Percentiles rank a stretch among this genome's conserved stretches.
phyloP scores from a whole-genome alignment of 2,329 filamentous ascomycete species.

The Geosmithia putterillii region DNA sequence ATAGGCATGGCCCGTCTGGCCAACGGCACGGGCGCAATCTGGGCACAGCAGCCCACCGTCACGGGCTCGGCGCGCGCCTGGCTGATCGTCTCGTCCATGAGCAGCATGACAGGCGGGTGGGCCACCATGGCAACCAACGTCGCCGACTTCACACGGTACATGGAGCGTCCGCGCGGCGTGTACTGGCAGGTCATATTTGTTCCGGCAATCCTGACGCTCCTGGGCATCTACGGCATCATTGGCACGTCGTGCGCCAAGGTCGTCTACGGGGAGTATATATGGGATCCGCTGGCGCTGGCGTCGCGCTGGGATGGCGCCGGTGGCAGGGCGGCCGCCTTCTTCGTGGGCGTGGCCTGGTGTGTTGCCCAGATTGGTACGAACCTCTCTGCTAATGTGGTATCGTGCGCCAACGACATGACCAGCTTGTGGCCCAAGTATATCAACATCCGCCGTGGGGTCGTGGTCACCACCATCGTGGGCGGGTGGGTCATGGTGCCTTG shows the following conservation, averaged over 20 bases:
- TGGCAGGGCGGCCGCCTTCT: constrained; percentile 26
- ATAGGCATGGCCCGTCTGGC: constrained; percentile 15
- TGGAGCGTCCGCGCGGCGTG: background rate
- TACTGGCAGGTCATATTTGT: constrained; percentile 12
- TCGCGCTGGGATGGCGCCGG: constrained; percentile 30
- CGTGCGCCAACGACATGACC: constrained; percentile 43
- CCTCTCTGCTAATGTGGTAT: constrained; percentile 40
- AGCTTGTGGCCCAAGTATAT: constrained; percentile 38
- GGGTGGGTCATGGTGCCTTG: constrained; percentile 3
- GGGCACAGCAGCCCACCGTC: background rate
- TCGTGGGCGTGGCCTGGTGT: constrained; percentile 39
- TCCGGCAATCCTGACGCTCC: constrained; percentile 10
- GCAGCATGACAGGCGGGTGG: background rate
- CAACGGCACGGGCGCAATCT: background rate
- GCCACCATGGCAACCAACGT: background rate
- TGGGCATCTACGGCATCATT: constrained; percentile 34
- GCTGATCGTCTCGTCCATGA: background rate
- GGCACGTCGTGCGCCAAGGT: constrained; percentile 36
- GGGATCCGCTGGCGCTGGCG: constrained; percentile 36
- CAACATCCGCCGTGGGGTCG: constrained; percentile 41
- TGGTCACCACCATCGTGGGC: constrained; percentile 30
- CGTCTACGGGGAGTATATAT: constrained; percentile 25
- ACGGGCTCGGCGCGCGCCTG: background rate
- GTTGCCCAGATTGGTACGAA: constrained; percentile 45
- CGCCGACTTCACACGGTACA: background rate